phyloP scores from a whole-genome alignment of 345 rosid genomes.

The Noccaea caerulescens region DNA sequence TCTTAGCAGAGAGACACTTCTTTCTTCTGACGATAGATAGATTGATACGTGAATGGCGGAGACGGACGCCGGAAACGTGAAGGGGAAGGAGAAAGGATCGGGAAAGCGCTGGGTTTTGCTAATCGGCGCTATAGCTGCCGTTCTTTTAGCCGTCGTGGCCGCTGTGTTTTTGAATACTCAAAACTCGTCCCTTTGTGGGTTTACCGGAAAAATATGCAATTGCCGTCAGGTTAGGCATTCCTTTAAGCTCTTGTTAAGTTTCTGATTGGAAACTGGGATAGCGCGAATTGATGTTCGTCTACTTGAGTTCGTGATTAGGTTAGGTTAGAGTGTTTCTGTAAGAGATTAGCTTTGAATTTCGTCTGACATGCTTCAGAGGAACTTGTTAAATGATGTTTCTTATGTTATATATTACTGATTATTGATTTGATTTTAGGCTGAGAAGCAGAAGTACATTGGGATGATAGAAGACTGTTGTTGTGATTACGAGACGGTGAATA shows the following conservation, averaged over 20 bases:
- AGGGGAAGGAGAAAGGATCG: conserved; percentile 33
- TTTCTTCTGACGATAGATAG: neutral
- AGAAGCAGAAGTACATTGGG: conserved; percentile 59
- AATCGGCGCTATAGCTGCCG: conserved; percentile 49
- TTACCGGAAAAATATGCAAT: conserved; percentile 47
- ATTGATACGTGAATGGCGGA: conserved; percentile 46
- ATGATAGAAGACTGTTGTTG: conserved; percentile 91
- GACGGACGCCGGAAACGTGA: conserved; percentile 40
- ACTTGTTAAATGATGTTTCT: neutral
- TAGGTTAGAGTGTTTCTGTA: neutral
- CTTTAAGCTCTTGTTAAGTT: conserved; percentile 5
- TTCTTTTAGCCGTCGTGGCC: conserved; percentile 52
- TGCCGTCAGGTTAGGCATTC: conserved; percentile 61
- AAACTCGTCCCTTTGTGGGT: conserved; percentile 43
- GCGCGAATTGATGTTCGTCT: neutral
- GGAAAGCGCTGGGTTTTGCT: conserved; percentile 46
- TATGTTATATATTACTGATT: neutral
- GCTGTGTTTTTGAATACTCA: conserved; percentile 36
- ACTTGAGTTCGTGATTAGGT: neutral
- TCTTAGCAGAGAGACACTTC: conserved; percentile 9
- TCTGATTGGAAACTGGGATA: conserved; percentile 2
- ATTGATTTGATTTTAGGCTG: conserved; percentile 38
- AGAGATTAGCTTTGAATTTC: conserved; percentile 12
- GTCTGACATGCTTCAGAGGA: neutral
- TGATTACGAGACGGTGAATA: conserved; percentile 84